Conservation (phyloP, 371 early-diverging fungal genomes). For the Fennellomyces sp. region DNA sequence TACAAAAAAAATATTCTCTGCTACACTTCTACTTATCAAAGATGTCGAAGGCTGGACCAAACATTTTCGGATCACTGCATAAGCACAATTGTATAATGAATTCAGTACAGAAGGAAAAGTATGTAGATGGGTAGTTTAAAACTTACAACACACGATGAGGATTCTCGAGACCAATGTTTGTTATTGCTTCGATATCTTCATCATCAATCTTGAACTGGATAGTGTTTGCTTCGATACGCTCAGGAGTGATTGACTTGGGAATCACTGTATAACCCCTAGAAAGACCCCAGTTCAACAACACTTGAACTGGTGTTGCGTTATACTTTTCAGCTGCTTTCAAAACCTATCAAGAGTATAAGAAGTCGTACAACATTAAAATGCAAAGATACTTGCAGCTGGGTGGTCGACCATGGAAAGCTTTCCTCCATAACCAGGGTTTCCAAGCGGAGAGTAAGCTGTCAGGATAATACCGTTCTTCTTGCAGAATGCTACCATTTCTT, state of each 20-base stretch:
- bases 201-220: constrained; percentile 32
- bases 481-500: constrained; percentile 38
- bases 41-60: constrained; percentile 30
- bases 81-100: not conserved
- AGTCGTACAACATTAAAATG: too few relatives aligned
- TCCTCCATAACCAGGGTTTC: constrained; percentile 29
- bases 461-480: constrained; percentile 39
- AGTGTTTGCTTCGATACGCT: constrained; percentile 51
- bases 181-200: constrained; percentile 37
- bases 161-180: constrained; percentile 27
- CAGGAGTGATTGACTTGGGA: constrained; percentile 58
- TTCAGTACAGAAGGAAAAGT: too few relatives aligned
- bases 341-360: constrained; percentile 35
- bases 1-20: too few relatives aligned
- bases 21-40: constrained; percentile 17
- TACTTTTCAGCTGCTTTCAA: constrained; percentile 71
- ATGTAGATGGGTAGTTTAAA: not conserved
- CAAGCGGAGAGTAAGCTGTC: constrained; percentile 54
- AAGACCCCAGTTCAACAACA: constrained; percentile 78
- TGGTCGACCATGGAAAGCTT: constrained; percentile 69
- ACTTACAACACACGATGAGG: constrained; percentile 26
- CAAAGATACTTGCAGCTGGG: constrained; percentile 70
- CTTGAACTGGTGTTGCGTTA: constrained; percentile 72
- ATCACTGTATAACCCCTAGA: constrained; percentile 64
- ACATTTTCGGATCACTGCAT: constrained; percentile 38